Evolutionary conservation across 1,284 basidiomycete species (phyloP).

Genomic region (Moesziomyces antarcticus): DNA sequence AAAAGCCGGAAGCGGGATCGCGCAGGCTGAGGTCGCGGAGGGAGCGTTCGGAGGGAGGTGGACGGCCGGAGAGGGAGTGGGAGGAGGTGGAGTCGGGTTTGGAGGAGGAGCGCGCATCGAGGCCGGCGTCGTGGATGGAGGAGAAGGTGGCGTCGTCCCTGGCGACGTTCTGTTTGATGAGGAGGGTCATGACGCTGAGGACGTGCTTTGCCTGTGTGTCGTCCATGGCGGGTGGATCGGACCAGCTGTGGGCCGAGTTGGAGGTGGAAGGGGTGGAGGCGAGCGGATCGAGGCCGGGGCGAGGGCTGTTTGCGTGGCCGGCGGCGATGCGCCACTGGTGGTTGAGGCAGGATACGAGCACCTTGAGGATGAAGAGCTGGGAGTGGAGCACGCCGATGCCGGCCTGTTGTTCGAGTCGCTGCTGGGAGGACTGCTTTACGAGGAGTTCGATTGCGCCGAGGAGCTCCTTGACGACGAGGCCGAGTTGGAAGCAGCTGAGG

Average conservation of each 20-base stretch:
- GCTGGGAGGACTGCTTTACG: slow-evolving; percentile 47
- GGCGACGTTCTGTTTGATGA: slow-evolving; percentile 75
- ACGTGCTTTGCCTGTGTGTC: slow-evolving; percentile 87
- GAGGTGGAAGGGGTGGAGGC: slow-evolving; percentile 13
- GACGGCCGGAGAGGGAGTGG: slow-evolving; percentile 16
- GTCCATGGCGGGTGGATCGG: slow-evolving; percentile 82
- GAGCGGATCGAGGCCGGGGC: slow-evolving; percentile 14
- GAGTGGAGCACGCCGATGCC: slow-evolving; percentile 77
- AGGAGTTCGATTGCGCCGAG: slow-evolving; percentile 54
- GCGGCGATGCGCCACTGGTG: slow-evolving; percentile 75
- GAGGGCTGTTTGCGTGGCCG: slow-evolving; percentile 25
- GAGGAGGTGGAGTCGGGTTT: slow-evolving; percentile 14
- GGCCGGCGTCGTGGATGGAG: slow-evolving; percentile 24
- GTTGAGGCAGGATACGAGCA: slow-evolving; percentile 79
- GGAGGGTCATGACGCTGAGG: slow-evolving; percentile 76
- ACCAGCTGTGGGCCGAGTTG: slow-evolving; percentile 68
- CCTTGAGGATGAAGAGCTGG: slow-evolving; percentile 86
- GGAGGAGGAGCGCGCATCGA: slow-evolving; percentile 21
- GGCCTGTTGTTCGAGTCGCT: slow-evolving; percentile 63
- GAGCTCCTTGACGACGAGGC: slow-evolving; percentile 55
- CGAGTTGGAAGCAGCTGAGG: slow-evolving; percentile 55
- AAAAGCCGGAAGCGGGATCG: slow-evolving; percentile 33
- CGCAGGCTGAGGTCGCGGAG: slow-evolving; percentile 40
- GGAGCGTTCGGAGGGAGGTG: slow-evolving; percentile 38
- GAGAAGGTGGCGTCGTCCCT: slow-evolving; percentile 56